phyloP scores from a whole-genome alignment of 306 rosid genomes.

The Hylodesmum podocarpum region DNA sequence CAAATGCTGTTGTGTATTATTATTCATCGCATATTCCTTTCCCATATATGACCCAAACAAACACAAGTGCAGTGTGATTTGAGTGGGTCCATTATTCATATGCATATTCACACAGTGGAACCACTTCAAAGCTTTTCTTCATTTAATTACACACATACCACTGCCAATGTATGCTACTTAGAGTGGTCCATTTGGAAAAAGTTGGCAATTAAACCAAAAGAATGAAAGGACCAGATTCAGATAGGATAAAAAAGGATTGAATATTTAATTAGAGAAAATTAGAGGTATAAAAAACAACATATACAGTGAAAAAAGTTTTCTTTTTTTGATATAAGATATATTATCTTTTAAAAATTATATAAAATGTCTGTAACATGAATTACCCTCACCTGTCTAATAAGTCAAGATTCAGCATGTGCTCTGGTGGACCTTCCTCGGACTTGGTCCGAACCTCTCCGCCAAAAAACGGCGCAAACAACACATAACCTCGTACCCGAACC shows the following conservation, averaged over 20 bases:
- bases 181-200: not conserved
- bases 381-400: constrained; percentile 68
- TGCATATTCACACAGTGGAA: not conserved
- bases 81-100: constrained; percentile 12
- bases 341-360: no score
- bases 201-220: not conserved
- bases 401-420: constrained; percentile 54
- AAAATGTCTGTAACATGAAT: no score
- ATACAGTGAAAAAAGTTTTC: not conserved
- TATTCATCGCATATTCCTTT: constrained; percentile 9
- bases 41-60: constrained; percentile 4
- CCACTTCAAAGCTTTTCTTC: not conserved
- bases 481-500: constrained; percentile 63
- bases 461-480: constrained; percentile 82
- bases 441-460: constrained; percentile 79
- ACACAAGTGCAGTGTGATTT: not conserved
- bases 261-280: no score
- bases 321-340: no score
- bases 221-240: not conserved
- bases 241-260: no score
- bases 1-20: not conserved
- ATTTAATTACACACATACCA: not conserved
- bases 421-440: constrained; percentile 79
- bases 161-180: not conserved
- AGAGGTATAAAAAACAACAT: no score